phyloP scores from a whole-genome alignment of 2,329 filamentous ascomycete genomes.

The Fusarium euwallaceae region DNA sequence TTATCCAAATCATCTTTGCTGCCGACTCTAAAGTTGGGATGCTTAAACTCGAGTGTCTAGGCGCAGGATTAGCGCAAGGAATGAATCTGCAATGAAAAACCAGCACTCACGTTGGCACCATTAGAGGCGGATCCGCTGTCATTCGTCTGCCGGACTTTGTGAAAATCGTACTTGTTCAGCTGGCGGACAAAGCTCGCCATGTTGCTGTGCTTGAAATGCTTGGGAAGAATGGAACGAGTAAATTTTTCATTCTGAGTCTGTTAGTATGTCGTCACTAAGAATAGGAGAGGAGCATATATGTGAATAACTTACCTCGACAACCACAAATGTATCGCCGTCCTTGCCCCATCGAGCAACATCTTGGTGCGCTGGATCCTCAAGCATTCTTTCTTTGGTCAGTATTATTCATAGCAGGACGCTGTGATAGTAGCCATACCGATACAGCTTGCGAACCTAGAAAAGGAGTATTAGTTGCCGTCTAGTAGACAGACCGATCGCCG shows the following conservation, averaged over 20 bases:
- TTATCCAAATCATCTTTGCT: slow-evolving; percentile 98
- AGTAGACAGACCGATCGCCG: background rate
- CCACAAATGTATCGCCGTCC: slow-evolving; percentile 94
- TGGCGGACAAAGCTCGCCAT: slow-evolving; percentile 97
- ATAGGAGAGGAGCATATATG: slow-evolving; percentile 6
- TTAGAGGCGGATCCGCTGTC: slow-evolving; percentile 53
- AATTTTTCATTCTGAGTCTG: slow-evolving; percentile 91
- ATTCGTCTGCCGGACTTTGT: slow-evolving; percentile 82
- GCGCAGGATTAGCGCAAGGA: background rate
- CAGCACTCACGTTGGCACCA: slow-evolving; percentile 53
- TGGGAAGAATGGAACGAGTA: slow-evolving; percentile 95
- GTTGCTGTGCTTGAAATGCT: slow-evolving; percentile 99
- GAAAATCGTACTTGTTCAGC: slow-evolving; percentile 97
- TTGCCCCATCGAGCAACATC: slow-evolving; percentile 96
- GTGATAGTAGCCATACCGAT: slow-evolving; percentile 76
- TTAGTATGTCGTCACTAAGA: slow-evolving; percentile 23
- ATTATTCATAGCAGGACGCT: background rate
- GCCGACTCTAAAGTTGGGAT: slow-evolving; percentile 94
- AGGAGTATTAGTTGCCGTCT: slow-evolving; percentile 42
- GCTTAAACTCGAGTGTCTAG: slow-evolving; percentile 85
- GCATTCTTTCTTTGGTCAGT: slow-evolving; percentile 68
- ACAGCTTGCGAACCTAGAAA: slow-evolving; percentile 91
- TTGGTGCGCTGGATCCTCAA: slow-evolving; percentile 93
- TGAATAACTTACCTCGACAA: slow-evolving; percentile 80
- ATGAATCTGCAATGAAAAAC: background rate